Conservation (phyloP, 1,139 yeast species). For the Candida sp. region DNA sequence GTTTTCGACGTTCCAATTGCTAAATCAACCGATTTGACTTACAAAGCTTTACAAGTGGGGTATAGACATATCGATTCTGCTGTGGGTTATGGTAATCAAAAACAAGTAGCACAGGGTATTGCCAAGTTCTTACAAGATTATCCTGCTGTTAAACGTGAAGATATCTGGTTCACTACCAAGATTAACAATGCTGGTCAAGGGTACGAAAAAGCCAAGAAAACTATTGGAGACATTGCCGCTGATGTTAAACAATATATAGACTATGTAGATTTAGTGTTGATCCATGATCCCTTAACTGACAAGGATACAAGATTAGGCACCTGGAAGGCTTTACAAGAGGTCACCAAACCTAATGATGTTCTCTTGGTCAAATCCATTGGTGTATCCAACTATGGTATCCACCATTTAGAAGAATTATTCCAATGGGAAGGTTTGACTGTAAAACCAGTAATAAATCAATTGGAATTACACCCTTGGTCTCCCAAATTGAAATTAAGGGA, state of each 20-base stretch:
- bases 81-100: slow-evolving; percentile 53
- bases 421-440: slow-evolving; percentile 30
- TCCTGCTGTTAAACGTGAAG: slow-evolving; percentile 27
- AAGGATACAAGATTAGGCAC: slow-evolving; percentile 31
- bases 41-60: slow-evolving; percentile 52
- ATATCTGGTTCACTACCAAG: slow-evolving; percentile 52
- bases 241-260: slow-evolving; percentile 34
- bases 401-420: slow-evolving; percentile 33
- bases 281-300: slow-evolving; percentile 32
- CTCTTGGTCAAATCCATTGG: slow-evolving; percentile 35
- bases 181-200: slow-evolving; percentile 59
- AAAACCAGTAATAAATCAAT: slow-evolving; percentile 41
- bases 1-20: slow-evolving; percentile 23
- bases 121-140: slow-evolving; percentile 41
- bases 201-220: slow-evolving; percentile 53
- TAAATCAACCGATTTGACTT: slow-evolving; percentile 25
- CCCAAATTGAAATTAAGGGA: slow-evolving; percentile 37
- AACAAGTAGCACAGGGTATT: slow-evolving; percentile 31
- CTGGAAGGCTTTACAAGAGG: slow-evolving; percentile 41
- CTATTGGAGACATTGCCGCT: slow-evolving; percentile 37
- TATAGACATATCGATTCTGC: slow-evolving; percentile 58
- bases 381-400: slow-evolving; percentile 39
- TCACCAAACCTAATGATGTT: slow-evolving; percentile 24
- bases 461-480: slow-evolving; percentile 48
- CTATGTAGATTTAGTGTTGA: slow-evolving; percentile 43